Base-by-base conservation (phyloP, 805 yeast genomes). In the Ogataea philodendri region DNA sequence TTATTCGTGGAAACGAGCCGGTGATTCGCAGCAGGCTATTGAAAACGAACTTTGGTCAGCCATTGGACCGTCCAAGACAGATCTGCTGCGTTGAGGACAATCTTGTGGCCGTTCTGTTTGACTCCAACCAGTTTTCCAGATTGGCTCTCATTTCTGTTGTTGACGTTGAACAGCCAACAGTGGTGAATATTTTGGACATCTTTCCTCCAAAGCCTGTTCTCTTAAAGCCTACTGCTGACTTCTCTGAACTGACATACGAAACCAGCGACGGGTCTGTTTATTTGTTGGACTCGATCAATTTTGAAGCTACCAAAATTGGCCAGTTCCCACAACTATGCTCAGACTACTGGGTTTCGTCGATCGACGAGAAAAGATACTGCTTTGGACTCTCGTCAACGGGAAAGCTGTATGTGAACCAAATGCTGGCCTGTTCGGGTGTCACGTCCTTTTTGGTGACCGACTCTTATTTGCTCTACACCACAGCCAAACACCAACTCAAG, bases 361-460 rank as follows among this genome's bases (percentile, higher is more conserved):
- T 40, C 9, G 39, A 34, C 13, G 27, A 32, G 5, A 45, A 51
- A 26, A 35, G 55, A 20, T 57, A 64, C 10, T 78, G 79, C 0
- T 83, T 86, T 55, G 97, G 96, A 35, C 60, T 90, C 18, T 72
- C 95, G 0, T 62, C 73, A 5, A 76, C 70, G 44, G 97, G 97
- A 37, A 83, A 82, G 51, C 62, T 93, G 9, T 86, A 66, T 55
- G 79, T 78, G 3, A 78, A 81, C 46, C 70, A 70, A 1, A 63
- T 67, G 10, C 78, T 74, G 41, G 56, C 88, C 9, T 70, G 84
- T 1, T 67, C 76, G 3, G 87, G 90, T 9, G 89, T 86, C 9
- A 89, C 97, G 0, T 89, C 97, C 0, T 59, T 90, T 39, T 70
- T 75, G 37, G 62, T 83, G 9, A 78, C 95, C 0, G 88, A 81